A percentile compares a stretch with the other conserved stretches of the same genome.
phyloP scores from a whole-genome alignment of 805 yeast genomes.

The Yarrowia sp. region DNA sequence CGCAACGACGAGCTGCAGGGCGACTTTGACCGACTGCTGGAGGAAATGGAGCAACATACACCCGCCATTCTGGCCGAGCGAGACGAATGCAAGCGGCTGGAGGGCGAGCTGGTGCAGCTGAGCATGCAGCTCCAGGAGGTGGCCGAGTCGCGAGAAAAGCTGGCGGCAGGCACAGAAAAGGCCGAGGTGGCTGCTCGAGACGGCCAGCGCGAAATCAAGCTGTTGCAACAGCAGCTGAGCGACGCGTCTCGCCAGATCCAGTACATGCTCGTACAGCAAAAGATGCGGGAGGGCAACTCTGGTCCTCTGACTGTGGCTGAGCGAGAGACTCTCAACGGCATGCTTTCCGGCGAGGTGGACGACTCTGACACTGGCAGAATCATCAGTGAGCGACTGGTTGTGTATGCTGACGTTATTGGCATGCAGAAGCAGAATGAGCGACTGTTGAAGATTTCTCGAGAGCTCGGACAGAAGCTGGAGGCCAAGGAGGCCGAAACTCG shows the following conservation, averaged over 20 bases:
- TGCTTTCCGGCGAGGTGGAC: conserved; percentile 41
- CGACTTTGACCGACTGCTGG: conserved; percentile 67
- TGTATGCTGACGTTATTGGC: conserved; percentile 63
- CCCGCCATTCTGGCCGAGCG: conserved; percentile 70
- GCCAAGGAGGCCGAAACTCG: conserved; percentile 46
- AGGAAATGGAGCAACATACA: conserved; percentile 71
- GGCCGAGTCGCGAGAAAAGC: conserved; percentile 40
- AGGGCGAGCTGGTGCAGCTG: conserved; percentile 55
- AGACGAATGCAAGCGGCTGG: conserved; percentile 53
- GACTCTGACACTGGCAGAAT: conserved; percentile 64
- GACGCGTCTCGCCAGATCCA: conserved; percentile 86
- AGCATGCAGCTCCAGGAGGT: conserved; percentile 48
- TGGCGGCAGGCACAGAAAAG: conserved; percentile 37
- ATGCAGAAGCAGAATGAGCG: conserved; percentile 73
- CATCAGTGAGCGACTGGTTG: conserved; percentile 69
- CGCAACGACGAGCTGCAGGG: conserved; percentile 66
- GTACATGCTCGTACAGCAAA: conserved; percentile 54
- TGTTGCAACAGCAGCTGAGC: conserved; percentile 54
- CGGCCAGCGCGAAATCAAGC: conserved; percentile 45
- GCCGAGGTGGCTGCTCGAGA: conserved; percentile 41
- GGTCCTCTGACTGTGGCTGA: conserved; percentile 65
- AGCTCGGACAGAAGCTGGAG: conserved; percentile 69
- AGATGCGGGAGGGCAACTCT: conserved; percentile 56
- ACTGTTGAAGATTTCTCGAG: conserved; percentile 63
- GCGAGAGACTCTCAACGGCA: conserved; percentile 55